Evolutionary conservation across 1,139 yeast species (phyloP).

Genomic region (Saccharomyces uvarum): DNA sequence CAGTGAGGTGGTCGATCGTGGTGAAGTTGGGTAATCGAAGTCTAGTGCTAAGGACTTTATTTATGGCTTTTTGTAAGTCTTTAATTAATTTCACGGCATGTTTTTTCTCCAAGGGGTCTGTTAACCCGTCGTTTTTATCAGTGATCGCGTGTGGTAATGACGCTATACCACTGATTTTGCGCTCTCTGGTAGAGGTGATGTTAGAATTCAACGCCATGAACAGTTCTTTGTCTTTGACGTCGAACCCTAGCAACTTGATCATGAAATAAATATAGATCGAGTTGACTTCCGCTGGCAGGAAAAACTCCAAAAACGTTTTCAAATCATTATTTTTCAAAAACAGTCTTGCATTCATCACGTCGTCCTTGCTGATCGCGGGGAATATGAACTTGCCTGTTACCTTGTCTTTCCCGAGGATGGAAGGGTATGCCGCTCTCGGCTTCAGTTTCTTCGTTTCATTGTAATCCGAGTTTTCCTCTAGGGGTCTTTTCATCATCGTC

Average conservation of each 20-base stretch:
- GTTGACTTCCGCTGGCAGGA: conserved; percentile 52
- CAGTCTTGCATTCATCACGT: conserved; percentile 45
- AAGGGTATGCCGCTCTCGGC: conserved; percentile 18
- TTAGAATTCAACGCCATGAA: conserved; percentile 33
- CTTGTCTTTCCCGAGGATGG: conserved; percentile 19
- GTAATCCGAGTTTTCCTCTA: not conserved
- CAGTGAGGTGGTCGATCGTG: conserved; percentile 54
- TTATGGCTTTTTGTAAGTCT: conserved; percentile 52
- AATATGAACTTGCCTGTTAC: conserved; percentile 31
- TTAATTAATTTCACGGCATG: conserved; percentile 44
- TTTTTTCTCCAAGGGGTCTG: conserved; percentile 37
- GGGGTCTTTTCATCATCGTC: not conserved
- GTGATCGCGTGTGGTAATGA: not conserved
- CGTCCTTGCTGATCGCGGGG: conserved; percentile 36
- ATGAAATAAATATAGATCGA: conserved; percentile 45
- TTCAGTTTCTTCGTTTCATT: conserved; percentile 7
- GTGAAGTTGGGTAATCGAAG: conserved; percentile 45
- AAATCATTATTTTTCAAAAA: conserved; percentile 58
- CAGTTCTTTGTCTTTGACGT: conserved; percentile 38
- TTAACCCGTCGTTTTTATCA: conserved; percentile 18
- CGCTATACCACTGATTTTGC: not conserved
- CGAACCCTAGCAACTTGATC: conserved; percentile 47
- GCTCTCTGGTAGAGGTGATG: not conserved
- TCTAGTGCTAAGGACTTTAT: conserved; percentile 49
- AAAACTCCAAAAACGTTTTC: conserved; percentile 48